Evolutionary conservation across 1,139 yeast genomes (phyloP), one percentile per base, ranked within the genome.

Genomic region (Candida frijolesensis): DNA sequence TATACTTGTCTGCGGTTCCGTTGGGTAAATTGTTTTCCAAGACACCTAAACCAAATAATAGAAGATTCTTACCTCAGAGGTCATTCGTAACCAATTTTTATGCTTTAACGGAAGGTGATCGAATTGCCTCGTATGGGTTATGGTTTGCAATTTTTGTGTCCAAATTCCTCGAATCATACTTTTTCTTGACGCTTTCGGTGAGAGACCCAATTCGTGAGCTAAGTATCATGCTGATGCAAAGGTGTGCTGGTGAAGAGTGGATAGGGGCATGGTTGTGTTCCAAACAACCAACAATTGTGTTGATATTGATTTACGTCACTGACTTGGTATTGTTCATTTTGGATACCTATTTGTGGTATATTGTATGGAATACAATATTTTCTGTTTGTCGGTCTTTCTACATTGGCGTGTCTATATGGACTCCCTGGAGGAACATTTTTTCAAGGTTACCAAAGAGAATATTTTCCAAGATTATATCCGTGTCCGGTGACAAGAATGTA

Each of bases 351-450:
- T 62, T 80, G 33, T 80, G 85, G 84, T 80, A 78, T 52, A 79
- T 80, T 51, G 68, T 80, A 8, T 79, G 83, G 77, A 80, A 78
- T 54, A 76, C 83, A 1, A 54, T 71, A 0, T 78, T 79, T 54
- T 80, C 84, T 0, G 78, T 79, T 9, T 71, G 76, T 46, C 64
- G 79, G 15, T 74, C 80, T 3, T 76, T 79, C 56, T 72, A 77
- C 49, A 68, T 78, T 50, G 85, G 85, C 1, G 75, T 78, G 12
- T 78, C 84, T 1, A 75, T 80, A 18, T 79, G 82, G 80, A 79
- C 84, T 6, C 84, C 85, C 0, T 80, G 84, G 84, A 71, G 81
- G 57, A 80, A 78, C 54, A 74, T 78, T 45, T 80, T 78, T 55
- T 70, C 80, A 2, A 63, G 82, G 38, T 60, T 80, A 15, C 85